Evolutionary conservation across 1,139 yeast genomes (phyloP), one percentile per base, ranked within the genome.

Genomic region (Blastobotrys indianensis): DNA sequence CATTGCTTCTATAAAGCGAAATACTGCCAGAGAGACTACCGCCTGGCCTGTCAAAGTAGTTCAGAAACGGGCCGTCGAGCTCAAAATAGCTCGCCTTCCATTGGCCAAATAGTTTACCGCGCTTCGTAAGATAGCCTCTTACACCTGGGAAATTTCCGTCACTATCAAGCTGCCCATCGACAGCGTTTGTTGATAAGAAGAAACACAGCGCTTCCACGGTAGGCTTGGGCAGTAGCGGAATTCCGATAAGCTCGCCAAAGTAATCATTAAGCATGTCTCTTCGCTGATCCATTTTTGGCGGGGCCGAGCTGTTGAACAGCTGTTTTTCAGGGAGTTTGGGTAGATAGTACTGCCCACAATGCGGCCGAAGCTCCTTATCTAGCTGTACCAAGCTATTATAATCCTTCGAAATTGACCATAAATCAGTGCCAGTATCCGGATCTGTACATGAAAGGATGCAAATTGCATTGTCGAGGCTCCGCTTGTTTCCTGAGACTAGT

Each of bases 71-170:
- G 0, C 85, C 85, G 51, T 82, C 85, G 12, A 85, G 74, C 38
- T 79, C 80, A 62, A 86, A 85, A 74, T 84, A 85, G 42, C 87
- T 67, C 4, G 80, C 72, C 57, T 80, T 82, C 96, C 96, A 87
- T 36, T 74, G 75, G 47, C 66, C 83, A 70, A 69, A 75, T 54
- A 66, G 85, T 62, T 66, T 75, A 55, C 80, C 79, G 42, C 85
- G 75, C 51, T 85, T 75, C 6, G 85, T 68, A 47, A 86, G 66
- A 56, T 74, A 80, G 0, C 95, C 94, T 60, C 80, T 83, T 28
- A 69, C 60, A 1, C 79, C 75, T 0, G 80, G 80, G 52, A 77
- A 70, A 64, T 70, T 78, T 52, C 72, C 75, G 49, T 77, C 76
- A 58, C 79, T 81, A 47, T 44, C 39, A 15, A 20, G 20, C n/a